Conservation (phyloP, 345 rosid species). For the Pseudoturritis turrita region DNA sequence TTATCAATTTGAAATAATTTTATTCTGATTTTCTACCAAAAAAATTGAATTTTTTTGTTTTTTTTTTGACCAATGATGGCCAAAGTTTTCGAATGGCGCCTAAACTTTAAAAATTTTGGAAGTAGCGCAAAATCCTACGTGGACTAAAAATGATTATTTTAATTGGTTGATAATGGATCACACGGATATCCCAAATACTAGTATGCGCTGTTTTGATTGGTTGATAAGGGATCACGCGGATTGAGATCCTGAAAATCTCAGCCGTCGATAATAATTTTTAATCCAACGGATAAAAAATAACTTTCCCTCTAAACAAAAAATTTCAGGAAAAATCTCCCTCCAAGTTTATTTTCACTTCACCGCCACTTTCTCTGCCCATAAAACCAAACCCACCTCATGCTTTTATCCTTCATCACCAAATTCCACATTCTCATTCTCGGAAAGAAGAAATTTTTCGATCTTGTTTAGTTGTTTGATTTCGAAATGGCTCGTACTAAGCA, state of each 20-base stretch:
- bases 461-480: not conserved
- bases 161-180: not conserved
- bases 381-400: not conserved
- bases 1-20: not conserved
- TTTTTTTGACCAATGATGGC: no score
- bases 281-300: conserved; percentile 9
- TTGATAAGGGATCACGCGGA: not conserved
- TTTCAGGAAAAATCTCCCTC: conserved; percentile 9
- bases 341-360: not conserved
- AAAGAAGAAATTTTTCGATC: not conserved
- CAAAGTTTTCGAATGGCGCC: not conserved
- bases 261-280: not conserved
- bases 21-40: not conserved
- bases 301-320: not conserved
- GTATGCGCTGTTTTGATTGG: no score
- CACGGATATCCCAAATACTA: no score
- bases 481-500: conserved; percentile 59
- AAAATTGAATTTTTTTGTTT: no score
- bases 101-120: not conserved
- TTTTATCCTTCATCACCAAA: not conserved
- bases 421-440: not conserved
- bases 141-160: not conserved
- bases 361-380: conserved; percentile 11
- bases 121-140: not conserved
- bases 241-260: not conserved